Conservation (phyloP, 345 rosid species). For the Camelina hispida region DNA sequence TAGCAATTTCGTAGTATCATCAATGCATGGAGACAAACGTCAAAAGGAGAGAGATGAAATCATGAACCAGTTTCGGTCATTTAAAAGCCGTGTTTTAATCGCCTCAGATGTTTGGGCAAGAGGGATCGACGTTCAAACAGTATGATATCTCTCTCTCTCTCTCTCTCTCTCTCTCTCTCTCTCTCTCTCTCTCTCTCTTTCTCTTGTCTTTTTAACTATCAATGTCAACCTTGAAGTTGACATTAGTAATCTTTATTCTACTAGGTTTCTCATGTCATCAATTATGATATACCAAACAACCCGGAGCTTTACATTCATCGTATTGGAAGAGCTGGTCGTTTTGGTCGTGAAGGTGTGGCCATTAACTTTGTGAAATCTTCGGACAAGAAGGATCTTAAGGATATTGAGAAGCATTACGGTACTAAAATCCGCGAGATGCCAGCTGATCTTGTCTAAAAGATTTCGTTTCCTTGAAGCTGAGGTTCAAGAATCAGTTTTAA, state of each 20-base stretch:
- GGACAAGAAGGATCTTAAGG: constrained; percentile 78
- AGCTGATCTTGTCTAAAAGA: constrained; percentile 64
- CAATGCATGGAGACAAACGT: constrained; percentile 99
- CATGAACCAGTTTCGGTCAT: constrained; percentile 79
- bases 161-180: not conserved
- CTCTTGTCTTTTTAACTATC: not conserved
- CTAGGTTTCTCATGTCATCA: constrained; percentile 92
- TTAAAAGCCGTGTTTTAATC: constrained; percentile 82
- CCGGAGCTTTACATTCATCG: constrained; percentile 97
- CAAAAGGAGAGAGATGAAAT: constrained; percentile 96
- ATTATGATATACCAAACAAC: constrained; percentile 91
- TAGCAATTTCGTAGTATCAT: constrained; percentile 83
- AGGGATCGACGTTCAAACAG: constrained; percentile 96
- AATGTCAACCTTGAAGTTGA: not conserved
- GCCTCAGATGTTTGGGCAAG: constrained; percentile 99
- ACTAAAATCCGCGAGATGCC: constrained; percentile 92
- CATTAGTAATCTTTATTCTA: not conserved
- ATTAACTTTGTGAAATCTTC: constrained; percentile 85
- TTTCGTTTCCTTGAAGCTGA: constrained; percentile 5
- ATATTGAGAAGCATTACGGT: constrained; percentile 78
- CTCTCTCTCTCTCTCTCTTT: not conserved
- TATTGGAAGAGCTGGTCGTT: constrained; percentile 96
- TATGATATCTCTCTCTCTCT: constrained; percentile 36
- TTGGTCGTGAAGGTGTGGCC: constrained; percentile 96
- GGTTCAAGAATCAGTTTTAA: constrained; percentile 3